Conservation (phyloP, 331 rosid genomes). For the Saraca asoca region DNA sequence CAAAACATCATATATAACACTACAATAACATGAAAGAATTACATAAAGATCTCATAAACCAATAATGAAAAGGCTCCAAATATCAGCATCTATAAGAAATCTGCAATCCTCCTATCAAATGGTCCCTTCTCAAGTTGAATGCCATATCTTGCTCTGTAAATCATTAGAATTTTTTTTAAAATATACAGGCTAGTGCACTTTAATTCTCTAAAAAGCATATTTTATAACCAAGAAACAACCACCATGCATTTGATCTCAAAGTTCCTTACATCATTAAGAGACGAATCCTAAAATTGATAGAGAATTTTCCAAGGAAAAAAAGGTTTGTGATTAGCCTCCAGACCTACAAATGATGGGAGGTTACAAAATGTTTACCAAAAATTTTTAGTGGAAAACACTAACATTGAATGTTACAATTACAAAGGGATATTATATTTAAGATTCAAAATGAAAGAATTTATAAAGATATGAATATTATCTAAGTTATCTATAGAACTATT, state of each 20-base stretch:
- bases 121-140: conserved; percentile 94
- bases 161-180: conserved; percentile 27
- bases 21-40: conserved; percentile 14
- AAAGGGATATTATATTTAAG: too few species aligned
- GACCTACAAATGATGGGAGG: conserved; percentile 56
- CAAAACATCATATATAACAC: conserved; percentile 6
- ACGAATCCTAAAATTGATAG: conserved; percentile 87
- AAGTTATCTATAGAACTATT: conserved; percentile 1
- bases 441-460: too few species aligned
- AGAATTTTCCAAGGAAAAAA: conserved; percentile 86
- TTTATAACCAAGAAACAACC: not conserved
- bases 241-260: not conserved
- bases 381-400: conserved; percentile 15
- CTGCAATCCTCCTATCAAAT: conserved; percentile 84
- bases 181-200: not conserved
- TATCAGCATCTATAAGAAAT: conserved; percentile 97
- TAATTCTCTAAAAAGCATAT: not conserved
- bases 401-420: not conserved
- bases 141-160: conserved; percentile 83
- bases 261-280: conserved; percentile 87
- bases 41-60: conserved; percentile 47
- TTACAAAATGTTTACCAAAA: conserved; percentile 19
- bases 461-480: too few species aligned
- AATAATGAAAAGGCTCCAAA: conserved; percentile 71
- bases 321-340: conserved; percentile 92